Evolutionary conservation across 306 rosid species (phyloP).

Genomic region (Casuarina cunninghamiana): DNA sequence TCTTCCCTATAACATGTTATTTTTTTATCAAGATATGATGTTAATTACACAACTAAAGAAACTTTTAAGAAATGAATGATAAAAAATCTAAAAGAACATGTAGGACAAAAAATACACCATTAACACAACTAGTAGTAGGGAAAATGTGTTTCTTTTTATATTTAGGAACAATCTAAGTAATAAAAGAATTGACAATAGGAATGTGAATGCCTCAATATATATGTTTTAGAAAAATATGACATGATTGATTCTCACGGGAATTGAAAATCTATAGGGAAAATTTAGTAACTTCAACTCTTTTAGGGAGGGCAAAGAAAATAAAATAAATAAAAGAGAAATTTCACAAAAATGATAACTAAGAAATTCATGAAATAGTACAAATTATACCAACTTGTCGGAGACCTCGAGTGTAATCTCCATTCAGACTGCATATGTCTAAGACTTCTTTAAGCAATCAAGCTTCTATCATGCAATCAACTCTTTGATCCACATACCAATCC

Average conservation of each 20-base stretch:
- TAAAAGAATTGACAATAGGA: background rate
- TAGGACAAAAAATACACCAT: background rate
- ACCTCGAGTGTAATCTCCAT: constrained; percentile 79
- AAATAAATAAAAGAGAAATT: background rate
- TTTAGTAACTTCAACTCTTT: background rate
- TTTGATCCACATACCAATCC: constrained; percentile 76
- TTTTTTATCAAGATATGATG: background rate
- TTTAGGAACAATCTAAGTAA: background rate
- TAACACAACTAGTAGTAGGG: background rate
- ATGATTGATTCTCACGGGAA: background rate
- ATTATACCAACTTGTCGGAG: constrained; percentile 59
- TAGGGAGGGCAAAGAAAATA: background rate
- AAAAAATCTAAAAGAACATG: background rate
- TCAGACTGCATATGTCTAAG: constrained; percentile 54
- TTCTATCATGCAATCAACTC: constrained; percentile 82
- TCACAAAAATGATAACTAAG: constrained; percentile 10
- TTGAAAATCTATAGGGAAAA: background rate
- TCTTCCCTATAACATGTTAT: background rate
- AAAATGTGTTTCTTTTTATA: background rate
- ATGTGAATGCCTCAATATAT: background rate
- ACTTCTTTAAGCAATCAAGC: constrained; percentile 85
- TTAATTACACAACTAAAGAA: background rate
- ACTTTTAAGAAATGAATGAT: background rate
- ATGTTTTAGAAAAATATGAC: background rate
- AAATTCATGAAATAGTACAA: background rate